Evolutionary conservation across 768 basidiomycete species (phyloP), one percentile per base, ranked within the genome.

Genomic region (Boletus rubescentipes): DNA sequence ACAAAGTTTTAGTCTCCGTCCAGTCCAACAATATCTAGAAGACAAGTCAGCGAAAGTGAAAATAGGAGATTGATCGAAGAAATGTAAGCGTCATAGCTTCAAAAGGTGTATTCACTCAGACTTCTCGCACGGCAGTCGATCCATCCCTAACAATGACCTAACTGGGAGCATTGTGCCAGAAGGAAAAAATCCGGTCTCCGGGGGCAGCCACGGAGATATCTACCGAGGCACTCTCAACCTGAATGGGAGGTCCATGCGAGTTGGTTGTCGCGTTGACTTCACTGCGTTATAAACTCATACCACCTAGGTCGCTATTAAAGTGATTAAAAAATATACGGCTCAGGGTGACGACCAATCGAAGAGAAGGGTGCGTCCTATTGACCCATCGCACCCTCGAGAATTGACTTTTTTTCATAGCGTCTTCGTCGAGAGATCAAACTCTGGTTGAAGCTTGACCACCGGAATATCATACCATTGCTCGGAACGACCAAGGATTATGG

Each of bases 401-500:
- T 5, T 14, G 3, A 61, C 14, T 26, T 9, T 4, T 12, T 16
- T 49, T 23, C 21, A 23, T 18, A 67, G 64, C 59, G 62, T 16
- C 61, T 66, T 43, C 59, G 59, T 15, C 65, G 70, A 15, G 72
- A 73, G 49, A 59, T 73, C 32, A 47, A 49, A 9, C 51, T 71
- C 7, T 73, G 72, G 72, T 42, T 61, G 37, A 47, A 30, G n/a
- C 63, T 73, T 11, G 42, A 59, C 1, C 72, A 74, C 51, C 44
- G 18, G 18, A 73, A 73, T 29, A 43, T 73, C 7, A 31, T 74
- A 18, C 67, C 67, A 16, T 56, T 73, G 0, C 65, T 61, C 6
- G 71, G 72, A 16, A 62, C 58, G 10, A 55, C 64, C 20, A 49
- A 20, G 1, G 65, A 50, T 31, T 73, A 65, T 49, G 73, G 73